Evolutionary conservation across 768 basidiomycete species (phyloP).

Genomic region (Russula virescens): DNA sequence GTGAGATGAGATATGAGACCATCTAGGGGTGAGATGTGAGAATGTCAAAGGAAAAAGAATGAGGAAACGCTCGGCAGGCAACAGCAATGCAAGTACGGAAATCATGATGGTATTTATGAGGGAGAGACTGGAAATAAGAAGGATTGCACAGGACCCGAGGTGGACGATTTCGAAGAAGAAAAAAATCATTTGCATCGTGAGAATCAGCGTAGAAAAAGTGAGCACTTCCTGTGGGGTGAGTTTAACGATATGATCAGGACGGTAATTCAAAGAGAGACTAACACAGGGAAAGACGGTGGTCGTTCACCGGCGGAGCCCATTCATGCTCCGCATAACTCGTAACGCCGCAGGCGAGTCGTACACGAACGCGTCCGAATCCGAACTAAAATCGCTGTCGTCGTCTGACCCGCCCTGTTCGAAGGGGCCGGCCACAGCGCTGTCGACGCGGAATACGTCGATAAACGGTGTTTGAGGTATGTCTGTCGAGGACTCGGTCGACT

Average conservation of each 20-base stretch:
- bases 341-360: conserved; percentile 30
- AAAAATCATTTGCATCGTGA: background rate
- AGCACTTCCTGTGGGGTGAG: background rate
- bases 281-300: background rate
- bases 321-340: conserved; percentile 7
- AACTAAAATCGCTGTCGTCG: conserved; percentile 31
- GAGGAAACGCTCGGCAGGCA: background rate
- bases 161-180: background rate
- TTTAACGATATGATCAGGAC: background rate
- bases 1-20: conserved; percentile 1
- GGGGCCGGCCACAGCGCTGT: conserved; percentile 24
- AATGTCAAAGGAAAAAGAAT: background rate
- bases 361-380: conserved; percentile 34
- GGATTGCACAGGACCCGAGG: background rate
- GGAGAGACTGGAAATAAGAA: background rate
- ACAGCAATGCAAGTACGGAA: background rate
- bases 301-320: background rate
- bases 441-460: conserved; percentile 66
- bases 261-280: background rate
- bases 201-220: background rate
- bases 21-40: background rate
- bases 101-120: background rate
- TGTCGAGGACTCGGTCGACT: conserved; percentile 53
- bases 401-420: conserved; percentile 26
- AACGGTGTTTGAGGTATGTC: conserved; percentile 77